These are phyloP conservation scores for Talaromyces sp. DNA, from an alignment of 2,329 filamentous ascomycete species.

Conservation along the genomic window DNA sequence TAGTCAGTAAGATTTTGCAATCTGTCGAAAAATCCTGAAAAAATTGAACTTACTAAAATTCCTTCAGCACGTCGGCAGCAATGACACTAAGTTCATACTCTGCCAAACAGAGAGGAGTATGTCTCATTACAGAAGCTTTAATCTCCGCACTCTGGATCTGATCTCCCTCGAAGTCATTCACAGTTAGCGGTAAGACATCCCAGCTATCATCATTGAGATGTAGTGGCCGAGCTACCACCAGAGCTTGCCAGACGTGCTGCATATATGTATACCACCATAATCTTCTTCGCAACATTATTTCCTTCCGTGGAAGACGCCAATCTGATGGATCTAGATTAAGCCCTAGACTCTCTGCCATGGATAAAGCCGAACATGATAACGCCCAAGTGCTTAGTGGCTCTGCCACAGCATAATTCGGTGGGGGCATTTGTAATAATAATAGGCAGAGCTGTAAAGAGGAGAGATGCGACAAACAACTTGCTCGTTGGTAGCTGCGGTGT, in stretches of 20 bases:
- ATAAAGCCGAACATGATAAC: slow-evolving; percentile 3
- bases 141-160: background rate
- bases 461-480: background rate
- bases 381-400: slow-evolving; percentile 4
- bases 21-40: background rate
- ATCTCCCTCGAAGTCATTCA: slow-evolving; percentile 5
- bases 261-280: slow-evolving; percentile 11
- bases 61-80: background rate
- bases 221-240: background rate
- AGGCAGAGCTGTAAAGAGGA: slow-evolving; percentile 6
- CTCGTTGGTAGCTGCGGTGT: slow-evolving; percentile 3
- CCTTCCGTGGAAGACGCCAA: slow-evolving; percentile 7
- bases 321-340: slow-evolving; percentile 10
- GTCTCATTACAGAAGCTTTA: background rate
- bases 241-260: slow-evolving; percentile 5
- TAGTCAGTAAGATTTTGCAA: background rate
- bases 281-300: slow-evolving; percentile 6
- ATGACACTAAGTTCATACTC: slow-evolving; percentile 1
- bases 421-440: slow-evolving; percentile 1
- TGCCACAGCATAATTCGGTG: slow-evolving; percentile 6
- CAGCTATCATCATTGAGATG: slow-evolving; percentile 9
- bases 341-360: slow-evolving; percentile 1
- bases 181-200: background rate
- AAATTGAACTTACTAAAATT: slow-evolving; percentile 5
- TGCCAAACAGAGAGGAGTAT: background rate